phyloP scores from a whole-genome alignment of 192 early-diverging fungal species.

The Rhizophagus clarus region DNA sequence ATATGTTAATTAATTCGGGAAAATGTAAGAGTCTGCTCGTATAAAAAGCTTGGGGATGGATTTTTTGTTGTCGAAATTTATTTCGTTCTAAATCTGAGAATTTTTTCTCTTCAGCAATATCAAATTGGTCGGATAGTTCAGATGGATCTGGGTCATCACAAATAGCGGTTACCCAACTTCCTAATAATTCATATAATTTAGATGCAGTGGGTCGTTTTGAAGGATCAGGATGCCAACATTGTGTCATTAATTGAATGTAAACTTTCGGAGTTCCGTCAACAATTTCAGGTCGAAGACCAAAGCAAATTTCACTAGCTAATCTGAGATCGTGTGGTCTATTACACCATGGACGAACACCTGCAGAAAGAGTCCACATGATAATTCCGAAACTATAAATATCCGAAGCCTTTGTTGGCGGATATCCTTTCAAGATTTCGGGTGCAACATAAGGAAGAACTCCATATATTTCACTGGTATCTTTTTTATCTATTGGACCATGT shows the following conservation, averaged over 20 bases:
- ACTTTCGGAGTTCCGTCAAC: slow-evolving; percentile 37
- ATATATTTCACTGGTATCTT: slow-evolving; percentile 4
- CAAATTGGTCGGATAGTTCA: neutral
- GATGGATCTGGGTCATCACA: neutral
- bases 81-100: neutral
- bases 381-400: slow-evolving; percentile 49
- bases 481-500: neutral
- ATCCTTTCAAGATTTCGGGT: slow-evolving; percentile 35
- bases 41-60: neutral
- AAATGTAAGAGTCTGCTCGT: neutral
- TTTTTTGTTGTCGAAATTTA: neutral
- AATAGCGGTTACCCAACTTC: neutral
- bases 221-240: slow-evolving; percentile 44
- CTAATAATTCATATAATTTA: slow-evolving; percentile 4
- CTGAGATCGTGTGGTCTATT: slow-evolving; percentile 32
- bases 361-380: slow-evolving; percentile 47
- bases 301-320: slow-evolving; percentile 34
- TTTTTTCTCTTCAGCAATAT: slow-evolving; percentile 1
- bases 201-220: neutral
- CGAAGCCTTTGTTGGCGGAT: neutral
- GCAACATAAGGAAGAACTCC: slow-evolving; percentile 41
- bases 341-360: slow-evolving; percentile 37
- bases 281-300: slow-evolving; percentile 40
- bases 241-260: slow-evolving; percentile 37
- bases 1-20: too few species aligned